phyloP scores from a whole-genome alignment of 1,139 yeast species.

The Pichia inconspicua region DNA sequence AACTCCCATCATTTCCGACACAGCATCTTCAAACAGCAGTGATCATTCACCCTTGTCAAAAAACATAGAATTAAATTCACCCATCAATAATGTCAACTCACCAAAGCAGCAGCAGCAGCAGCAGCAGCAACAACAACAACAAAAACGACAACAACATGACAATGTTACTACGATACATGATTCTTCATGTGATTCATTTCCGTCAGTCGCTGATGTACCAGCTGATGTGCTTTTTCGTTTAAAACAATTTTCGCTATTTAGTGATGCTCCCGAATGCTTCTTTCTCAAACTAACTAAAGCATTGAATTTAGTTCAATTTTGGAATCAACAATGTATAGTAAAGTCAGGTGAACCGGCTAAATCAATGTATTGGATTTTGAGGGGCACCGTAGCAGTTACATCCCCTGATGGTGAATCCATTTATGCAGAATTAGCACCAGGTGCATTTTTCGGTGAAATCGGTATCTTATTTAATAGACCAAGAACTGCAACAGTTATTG shows the following conservation, averaged over 20 bases:
- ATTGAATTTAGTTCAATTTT: conserved; percentile 50
- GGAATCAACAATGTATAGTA: conserved; percentile 61
- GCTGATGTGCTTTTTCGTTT: conserved; percentile 46
- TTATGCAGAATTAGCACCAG: conserved; percentile 61
- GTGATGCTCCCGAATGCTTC: conserved; percentile 58
- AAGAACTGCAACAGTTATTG: conserved; percentile 73
- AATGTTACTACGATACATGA: neutral
- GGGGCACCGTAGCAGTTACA: conserved; percentile 67
- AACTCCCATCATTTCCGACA: neutral
- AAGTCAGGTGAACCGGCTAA: conserved; percentile 68
- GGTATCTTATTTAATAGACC: conserved; percentile 71
- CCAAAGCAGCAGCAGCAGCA: neutral
- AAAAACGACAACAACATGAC: neutral
- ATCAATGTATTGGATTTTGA: conserved; percentile 72
- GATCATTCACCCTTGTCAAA: neutral
- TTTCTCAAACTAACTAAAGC: conserved; percentile 52
- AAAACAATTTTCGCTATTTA: conserved; percentile 53
- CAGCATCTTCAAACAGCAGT: neutral
- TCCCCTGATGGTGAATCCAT: conserved; percentile 70
- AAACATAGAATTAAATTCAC: neutral
- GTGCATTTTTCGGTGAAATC: conserved; percentile 71
- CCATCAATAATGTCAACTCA: neutral
- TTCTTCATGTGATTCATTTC: neutral
- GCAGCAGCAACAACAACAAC: neutral
- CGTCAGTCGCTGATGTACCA: conserved; percentile 29